Conservation (phyloP, 495 filamentous ascomycete species). For the Penicillium canescens region DNA sequence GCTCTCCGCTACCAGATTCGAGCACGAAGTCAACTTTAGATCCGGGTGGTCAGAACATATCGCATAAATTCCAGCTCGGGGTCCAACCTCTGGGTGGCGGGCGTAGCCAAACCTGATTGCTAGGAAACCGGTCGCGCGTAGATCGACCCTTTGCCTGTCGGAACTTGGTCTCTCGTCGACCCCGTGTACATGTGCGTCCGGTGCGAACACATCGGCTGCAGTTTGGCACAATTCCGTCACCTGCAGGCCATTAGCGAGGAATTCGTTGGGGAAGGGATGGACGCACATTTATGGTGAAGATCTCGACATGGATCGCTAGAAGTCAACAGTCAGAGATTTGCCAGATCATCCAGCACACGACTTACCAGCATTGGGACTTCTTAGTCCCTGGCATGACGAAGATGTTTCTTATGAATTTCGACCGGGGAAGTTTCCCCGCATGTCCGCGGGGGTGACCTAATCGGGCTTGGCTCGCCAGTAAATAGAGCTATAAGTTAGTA, state of each 20-base stretch:
- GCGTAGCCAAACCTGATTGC: constrained; percentile 26
- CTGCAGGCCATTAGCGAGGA: constrained; percentile 4
- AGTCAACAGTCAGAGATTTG: neutral
- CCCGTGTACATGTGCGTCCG: constrained; percentile 17
- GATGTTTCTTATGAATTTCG: neutral
- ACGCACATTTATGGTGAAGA: constrained; percentile 25
- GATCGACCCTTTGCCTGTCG: constrained; percentile 16
- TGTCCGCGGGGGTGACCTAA: neutral
- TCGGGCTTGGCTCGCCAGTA: no score
- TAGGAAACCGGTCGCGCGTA: constrained; percentile 20
- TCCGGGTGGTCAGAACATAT: neutral
- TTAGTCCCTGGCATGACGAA: neutral
- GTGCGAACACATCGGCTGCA: constrained; percentile 24
- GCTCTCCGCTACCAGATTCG: constrained; percentile 21
- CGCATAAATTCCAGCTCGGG: neutral
- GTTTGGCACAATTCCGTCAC: constrained; percentile 22
- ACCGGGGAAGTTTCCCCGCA: constrained; percentile 4
- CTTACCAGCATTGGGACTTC: constrained; percentile 17
- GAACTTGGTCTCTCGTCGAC: constrained; percentile 13
- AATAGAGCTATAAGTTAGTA: no score
- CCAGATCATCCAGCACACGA: neutral
- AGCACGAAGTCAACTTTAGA: constrained; percentile 25
- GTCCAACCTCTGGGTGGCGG: constrained; percentile 26
- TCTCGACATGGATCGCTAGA: constrained; percentile 25
- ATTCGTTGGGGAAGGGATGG: neutral